Evolutionary conservation across 2,329 filamentous ascomycete genomes (phyloP).

Genomic region (Cladorrhinum sp.): DNA sequence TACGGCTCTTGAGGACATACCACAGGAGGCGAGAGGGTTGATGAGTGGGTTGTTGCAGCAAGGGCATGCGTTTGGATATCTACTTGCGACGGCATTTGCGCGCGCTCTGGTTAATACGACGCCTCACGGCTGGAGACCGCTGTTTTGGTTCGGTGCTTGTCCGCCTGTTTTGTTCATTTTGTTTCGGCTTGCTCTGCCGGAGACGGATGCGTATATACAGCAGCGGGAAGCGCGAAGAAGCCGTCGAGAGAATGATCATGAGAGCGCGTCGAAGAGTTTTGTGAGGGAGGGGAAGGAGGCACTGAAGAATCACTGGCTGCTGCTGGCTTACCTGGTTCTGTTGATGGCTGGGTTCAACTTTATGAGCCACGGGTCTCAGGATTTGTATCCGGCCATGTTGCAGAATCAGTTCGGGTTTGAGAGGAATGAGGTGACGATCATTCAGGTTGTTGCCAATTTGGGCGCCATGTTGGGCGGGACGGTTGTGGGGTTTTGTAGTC

Average conservation of each 20-base stretch:
- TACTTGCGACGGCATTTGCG: conserved; percentile 56
- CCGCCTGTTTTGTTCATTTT: conserved; percentile 78
- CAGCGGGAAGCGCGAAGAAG: conserved; percentile 36
- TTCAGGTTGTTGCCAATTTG: conserved; percentile 68
- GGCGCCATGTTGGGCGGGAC: conserved; percentile 69
- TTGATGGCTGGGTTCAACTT: conserved; percentile 93
- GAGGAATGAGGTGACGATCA: conserved; percentile 60
- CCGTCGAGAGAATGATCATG: neutral
- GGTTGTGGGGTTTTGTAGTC: conserved; percentile 62
- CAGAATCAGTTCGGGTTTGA: conserved; percentile 53
- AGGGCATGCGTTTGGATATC: conserved; percentile 66
- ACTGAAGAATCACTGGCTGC: conserved; percentile 73
- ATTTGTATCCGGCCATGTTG: conserved; percentile 60
- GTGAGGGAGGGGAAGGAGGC: conserved; percentile 74
- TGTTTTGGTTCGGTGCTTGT: conserved; percentile 86
- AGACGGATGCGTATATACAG: conserved; percentile 70
- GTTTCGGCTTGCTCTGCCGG: conserved; percentile 73
- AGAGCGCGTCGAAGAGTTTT: conserved; percentile 50
- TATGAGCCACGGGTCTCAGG: conserved; percentile 74
- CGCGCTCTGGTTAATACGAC: conserved; percentile 73
- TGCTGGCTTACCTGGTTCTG: conserved; percentile 77
- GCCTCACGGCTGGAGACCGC: conserved; percentile 73
- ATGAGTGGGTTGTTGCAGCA: conserved; percentile 76
- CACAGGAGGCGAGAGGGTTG: conserved; percentile 64
- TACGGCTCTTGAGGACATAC: conserved; percentile 74